Base-by-base conservation (phyloP, 2,329 filamentous ascomycete genomes). In the Teratosphaeriaceae sp. region DNA sequence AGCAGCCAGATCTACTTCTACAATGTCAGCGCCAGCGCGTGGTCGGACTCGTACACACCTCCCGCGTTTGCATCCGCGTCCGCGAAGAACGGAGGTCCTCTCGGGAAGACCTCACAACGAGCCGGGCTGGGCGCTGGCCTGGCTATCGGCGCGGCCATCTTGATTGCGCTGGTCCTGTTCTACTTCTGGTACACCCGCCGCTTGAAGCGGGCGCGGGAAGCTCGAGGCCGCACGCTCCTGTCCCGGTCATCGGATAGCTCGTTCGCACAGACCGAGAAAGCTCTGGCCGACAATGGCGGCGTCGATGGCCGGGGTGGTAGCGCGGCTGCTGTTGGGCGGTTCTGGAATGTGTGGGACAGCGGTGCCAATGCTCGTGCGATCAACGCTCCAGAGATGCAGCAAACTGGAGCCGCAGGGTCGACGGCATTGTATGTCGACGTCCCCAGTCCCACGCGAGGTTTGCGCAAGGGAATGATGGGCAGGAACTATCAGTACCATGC, bases 1-100 rank as follows among this genome's bases (percentile, higher is more conserved):
- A 76, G 72, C 54, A 63, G 64, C n/a, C 54, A 71, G 49, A 56
- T 71, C 6, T 73, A 75, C 52, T 73, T 83, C 38, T 77, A 79
- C 61, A 84, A 85, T 53, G 66, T 74, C 2, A 79, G 77, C 1
- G 80, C 79, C 5, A 73, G 71, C 48, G 62, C 65, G 8, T 84
- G 80, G 80, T 56, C 73, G 2, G 65, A 70, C 2, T 69, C 72
- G 3, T 85, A 84, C 51, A 67, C 65, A 2, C 74, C 75, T 29
- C 50, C 58, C 2, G 42, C 52, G 3, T 44, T 50, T 6, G 52
- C 42, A 9, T 27, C 5, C 15, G 38, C 16, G 33, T 36, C 9
- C 23, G 31, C n/a, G 38, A 37, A 13, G 30, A 13, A 42, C n/a
- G 16, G 7, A 2, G 67, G 67, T 0, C 57, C 64, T 0, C 53